Percentiles rank a stretch among this genome's conserved stretches.
Evolutionary conservation across 257 asterid genomes (phyloP).

Genomic region (Solanum megistacrolobum): DNA sequence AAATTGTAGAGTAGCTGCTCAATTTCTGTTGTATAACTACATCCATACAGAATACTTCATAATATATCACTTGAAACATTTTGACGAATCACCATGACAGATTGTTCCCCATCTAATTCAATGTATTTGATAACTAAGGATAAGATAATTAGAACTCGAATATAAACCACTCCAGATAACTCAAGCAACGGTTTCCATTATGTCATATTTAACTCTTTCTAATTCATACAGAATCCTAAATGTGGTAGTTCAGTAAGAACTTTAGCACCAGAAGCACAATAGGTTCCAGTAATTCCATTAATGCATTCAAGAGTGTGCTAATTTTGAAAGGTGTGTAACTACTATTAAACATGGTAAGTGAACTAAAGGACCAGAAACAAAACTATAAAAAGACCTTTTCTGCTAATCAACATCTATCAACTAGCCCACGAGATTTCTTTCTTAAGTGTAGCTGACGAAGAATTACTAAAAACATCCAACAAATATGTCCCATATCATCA

Average conservation of each 20-base stretch:
- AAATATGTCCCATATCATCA: not conserved
- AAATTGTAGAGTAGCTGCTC: not conserved
- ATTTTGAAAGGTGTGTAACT: not conserved
- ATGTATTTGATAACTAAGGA: not conserved
- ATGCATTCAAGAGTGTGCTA: not conserved
- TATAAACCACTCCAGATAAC: not conserved
- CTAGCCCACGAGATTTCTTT: not conserved
- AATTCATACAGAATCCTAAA: not conserved
- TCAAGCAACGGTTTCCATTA: not conserved
- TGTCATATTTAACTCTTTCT: not conserved
- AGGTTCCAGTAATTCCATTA: not conserved
- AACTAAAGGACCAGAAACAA: not conserved
- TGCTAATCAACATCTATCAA: not conserved
- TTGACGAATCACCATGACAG: not conserved
- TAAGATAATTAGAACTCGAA: not conserved
- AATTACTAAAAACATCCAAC: not conserved
- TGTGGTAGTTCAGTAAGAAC: not conserved
- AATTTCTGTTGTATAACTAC: not conserved
- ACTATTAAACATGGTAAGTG: not conserved
- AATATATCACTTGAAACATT: not conserved
- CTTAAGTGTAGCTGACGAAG: not conserved
- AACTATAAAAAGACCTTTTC: not conserved
- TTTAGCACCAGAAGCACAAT: not conserved
- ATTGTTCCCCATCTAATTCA: not conserved
- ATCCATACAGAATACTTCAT: not conserved